Base-by-base conservation (phyloP, 257 asterid species). In the Scutellaria barbata region DNA sequence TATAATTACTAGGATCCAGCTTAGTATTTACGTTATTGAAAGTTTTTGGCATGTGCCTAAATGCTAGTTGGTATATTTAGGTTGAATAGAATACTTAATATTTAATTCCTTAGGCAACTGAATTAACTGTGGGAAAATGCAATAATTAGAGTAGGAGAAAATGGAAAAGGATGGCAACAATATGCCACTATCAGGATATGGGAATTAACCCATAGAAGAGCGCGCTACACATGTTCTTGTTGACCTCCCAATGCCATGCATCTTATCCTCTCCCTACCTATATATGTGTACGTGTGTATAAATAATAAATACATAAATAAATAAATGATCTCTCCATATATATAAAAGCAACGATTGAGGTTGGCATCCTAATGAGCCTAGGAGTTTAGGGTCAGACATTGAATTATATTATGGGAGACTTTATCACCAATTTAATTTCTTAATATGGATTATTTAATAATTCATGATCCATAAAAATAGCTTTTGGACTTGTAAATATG, bases 61-160 rank as follows among this genome's bases (percentile, higher is more conserved):
- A 61, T 13, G 43, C 7, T 50, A 14, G 25, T 35, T 47, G 43
- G 63, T 72, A 41, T 68, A 68, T 41, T 40, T 68, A 22, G 57
- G 33, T 25, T n/a, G 14, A 51, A 17, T 25, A 8, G 33, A 68
- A 4, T 8, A 4, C 40, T 5, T 35, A n/a, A 6, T 16, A 12
- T 39, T 68, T 51, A 55, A 67, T 68, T 40, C 5, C 46, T 7
- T 22, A 20, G 55, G 62, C 35, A 54, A 42, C 66, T 33, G 16
- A 73, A 72, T 39, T 50, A 39, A 43, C 8, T 62, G 45, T 17
- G 57, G 77, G 46, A 46, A 55, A 25, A 67, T 58, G 74, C 72
- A 74, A 58, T 63, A 56, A 74, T 78, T 46, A 35, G 42, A 7
- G 25, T 2, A 37, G 37, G 47, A 33, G n/a, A 46, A 71, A 8